Conservation (phyloP, 306 rosid genomes). For the Gynostemma pentaphyllum region DNA sequence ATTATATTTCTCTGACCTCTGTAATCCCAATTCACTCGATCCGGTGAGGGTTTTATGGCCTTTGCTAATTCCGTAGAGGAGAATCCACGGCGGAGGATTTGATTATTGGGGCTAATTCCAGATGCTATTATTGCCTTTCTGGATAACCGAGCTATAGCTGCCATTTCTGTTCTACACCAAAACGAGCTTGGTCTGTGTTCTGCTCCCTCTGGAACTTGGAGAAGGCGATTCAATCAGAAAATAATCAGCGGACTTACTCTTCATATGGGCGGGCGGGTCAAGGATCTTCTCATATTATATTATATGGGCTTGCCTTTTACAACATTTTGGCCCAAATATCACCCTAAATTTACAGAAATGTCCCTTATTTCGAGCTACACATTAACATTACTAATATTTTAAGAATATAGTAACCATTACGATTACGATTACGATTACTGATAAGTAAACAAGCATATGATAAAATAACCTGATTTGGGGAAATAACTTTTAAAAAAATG, state of each 20-base stretch:
- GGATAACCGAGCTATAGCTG: conserved; percentile 73
- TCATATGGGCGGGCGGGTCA: not conserved
- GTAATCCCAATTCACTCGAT: conserved; percentile 96
- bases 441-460: too few relatives aligned
- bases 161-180: conserved; percentile 3
- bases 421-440: too few relatives aligned
- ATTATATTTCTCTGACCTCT: conserved; percentile 91
- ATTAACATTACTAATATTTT: too few relatives aligned
- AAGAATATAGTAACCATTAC: too few relatives aligned
- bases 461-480: too few relatives aligned
- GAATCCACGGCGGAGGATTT: conserved; percentile 28
- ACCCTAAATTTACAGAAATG: too few relatives aligned
- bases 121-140: conserved; percentile 46
- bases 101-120: conserved; percentile 14
- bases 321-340: not conserved
- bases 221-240: not conserved
- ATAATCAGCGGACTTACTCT: not conserved
- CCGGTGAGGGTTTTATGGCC: conserved; percentile 41
- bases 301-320: not conserved
- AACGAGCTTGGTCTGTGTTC: conserved; percentile 9
- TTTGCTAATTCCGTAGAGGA: conserved; percentile 46
- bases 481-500: too few relatives aligned
- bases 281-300: too few relatives aligned
- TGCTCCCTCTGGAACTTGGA: conserved; percentile 9
- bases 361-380: too few relatives aligned